Base-by-base conservation (phyloP, 257 asterid species). In the Voacanga thouarsii region DNA sequence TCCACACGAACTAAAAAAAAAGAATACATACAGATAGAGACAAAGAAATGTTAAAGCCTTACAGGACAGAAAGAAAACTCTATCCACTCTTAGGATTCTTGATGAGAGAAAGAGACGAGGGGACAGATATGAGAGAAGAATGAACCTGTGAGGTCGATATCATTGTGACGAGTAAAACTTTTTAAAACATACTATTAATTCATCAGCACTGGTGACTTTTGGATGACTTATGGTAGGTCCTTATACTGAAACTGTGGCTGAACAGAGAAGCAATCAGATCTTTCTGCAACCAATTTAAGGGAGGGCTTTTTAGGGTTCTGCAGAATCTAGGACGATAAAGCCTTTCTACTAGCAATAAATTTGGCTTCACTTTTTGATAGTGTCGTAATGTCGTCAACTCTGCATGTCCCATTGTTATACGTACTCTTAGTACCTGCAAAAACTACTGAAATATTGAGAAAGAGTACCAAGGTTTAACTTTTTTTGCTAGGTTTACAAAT, bases 281-380 rank as follows among this genome's bases (percentile, higher is more conserved):
- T 71, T 71, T 70, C 57, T 71, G 57, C 56, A 71, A 71, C 39
- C 19, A 71, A 71, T 45, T n/a, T 71, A 71, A 45, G 45, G 45
- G 45, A 37, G 1, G 45, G 9, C 45, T 33, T 39, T 65, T 65
- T 33, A 3, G 45, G 45, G 8, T 30, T 63, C 41, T n/a, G 41
- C 19, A 64, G 21, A 64, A 28, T 33, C 70, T 64, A 1, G 21
- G 70, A 64, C 44, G 43, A 33, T 66, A 39, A 66, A 33, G 12
- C 12, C 5, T 66, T 30, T 59, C 28, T 7, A 37, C 3, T 66
- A 41, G 74, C 28, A 70, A 21, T 41, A 43, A 70, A 70, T 23
- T 71, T 24, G n/a, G 49, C 45, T 33, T 66, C 72, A 66, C 24
- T 15, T 66, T 71, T 7, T 60, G 55, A 70, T 45, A 49, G 56